Evolutionary conservation across 345 rosid genomes (phyloP).

Genomic region (Aegle marmelos): DNA sequence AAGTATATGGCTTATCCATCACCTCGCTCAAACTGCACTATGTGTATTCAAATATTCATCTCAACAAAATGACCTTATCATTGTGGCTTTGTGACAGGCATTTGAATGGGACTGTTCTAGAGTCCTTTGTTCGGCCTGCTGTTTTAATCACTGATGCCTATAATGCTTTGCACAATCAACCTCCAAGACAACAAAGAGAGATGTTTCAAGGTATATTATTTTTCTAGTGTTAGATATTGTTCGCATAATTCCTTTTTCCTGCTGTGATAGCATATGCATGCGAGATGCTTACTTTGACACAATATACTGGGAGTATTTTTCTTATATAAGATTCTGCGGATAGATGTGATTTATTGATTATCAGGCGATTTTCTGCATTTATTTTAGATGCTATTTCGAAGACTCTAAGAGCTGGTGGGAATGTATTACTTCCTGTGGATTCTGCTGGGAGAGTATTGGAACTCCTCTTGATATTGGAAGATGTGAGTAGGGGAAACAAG

Average conservation of each 20-base stretch:
- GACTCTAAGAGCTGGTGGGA: constrained; percentile 82
- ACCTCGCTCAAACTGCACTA: constrained; percentile 9
- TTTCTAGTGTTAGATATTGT: not conserved
- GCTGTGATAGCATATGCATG: not conserved
- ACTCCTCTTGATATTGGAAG: constrained; percentile 83
- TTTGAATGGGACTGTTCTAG: constrained; percentile 92
- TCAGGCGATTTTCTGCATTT: constrained; percentile 1
- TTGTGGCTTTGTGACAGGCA: constrained; percentile 56
- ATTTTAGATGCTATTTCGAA: constrained; percentile 53
- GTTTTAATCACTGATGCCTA: constrained; percentile 94
- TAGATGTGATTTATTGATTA: not conserved
- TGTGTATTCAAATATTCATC: not conserved
- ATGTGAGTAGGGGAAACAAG: constrained; percentile 42
- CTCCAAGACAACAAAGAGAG: constrained; percentile 75
- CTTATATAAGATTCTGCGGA: constrained; percentile 16
- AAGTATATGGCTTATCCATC: constrained; percentile 41
- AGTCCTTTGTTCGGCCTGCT: constrained; percentile 92
- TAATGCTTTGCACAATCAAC: constrained; percentile 82
- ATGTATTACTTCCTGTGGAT: constrained; percentile 89
- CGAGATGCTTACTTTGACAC: not conserved
- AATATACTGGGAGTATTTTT: constrained; percentile 6
- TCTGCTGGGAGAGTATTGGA: constrained; percentile 92
- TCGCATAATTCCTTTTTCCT: not conserved
- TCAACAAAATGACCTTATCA: constrained; percentile 5
- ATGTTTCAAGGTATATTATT: constrained; percentile 56